Conservation (phyloP, 1,284 basidiomycete species). For the Vanrija sp. region DNA sequence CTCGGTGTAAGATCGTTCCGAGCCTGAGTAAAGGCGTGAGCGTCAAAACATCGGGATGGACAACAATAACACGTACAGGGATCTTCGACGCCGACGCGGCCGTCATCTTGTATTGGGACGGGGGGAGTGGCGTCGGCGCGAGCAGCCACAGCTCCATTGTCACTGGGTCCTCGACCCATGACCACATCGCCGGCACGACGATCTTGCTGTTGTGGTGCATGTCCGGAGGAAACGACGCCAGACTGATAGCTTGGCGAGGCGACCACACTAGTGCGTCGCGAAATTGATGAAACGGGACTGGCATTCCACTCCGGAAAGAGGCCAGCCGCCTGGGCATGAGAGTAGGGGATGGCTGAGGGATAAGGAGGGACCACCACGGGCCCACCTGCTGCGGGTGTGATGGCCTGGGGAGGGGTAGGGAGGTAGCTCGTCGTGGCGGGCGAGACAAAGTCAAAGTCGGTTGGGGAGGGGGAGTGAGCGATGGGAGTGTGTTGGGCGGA, state of each 20-base stretch:
- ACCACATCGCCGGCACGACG: neutral
- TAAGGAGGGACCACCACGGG: too few species aligned
- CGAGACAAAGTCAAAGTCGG: constrained; percentile 1
- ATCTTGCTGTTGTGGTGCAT: neutral
- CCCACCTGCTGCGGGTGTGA: neutral
- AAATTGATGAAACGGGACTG: too few species aligned
- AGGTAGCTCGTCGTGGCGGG: constrained; percentile 5
- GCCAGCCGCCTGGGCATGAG: constrained; percentile 12
- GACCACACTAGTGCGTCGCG: too few species aligned
- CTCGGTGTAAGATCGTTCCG: constrained; percentile 52
- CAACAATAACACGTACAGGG: constrained; percentile 31
- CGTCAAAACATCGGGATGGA: too few species aligned
- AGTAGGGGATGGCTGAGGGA: neutral
- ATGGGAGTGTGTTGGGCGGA: neutral
- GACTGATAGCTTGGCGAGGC: too few species aligned
- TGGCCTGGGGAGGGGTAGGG: neutral
- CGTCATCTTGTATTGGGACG: constrained; percentile 24
- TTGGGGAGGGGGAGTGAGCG: neutral
- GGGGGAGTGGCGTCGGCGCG: neutral
- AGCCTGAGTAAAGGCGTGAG: constrained; percentile 17
- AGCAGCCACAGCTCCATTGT: neutral
- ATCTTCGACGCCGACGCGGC: constrained; percentile 40
- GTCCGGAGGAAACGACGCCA: neutral
- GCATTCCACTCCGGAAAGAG: neutral
- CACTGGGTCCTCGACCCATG: neutral